Conservation (phyloP, 2,329 filamentous ascomycete species). For the Venturia aucupariae region DNA sequence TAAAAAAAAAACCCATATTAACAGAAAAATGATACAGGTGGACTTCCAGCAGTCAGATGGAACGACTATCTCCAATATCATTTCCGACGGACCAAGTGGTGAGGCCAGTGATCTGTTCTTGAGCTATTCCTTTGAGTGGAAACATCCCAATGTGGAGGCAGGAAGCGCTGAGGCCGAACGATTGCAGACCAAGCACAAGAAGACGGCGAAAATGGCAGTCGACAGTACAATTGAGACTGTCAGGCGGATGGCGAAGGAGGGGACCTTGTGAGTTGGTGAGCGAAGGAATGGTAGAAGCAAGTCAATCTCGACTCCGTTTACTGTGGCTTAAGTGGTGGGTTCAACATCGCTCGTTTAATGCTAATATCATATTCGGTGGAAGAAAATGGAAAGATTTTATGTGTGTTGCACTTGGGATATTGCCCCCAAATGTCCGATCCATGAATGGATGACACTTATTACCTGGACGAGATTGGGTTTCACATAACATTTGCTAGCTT, state of each 20-base stretch:
- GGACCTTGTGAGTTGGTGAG: constrained; percentile 20
- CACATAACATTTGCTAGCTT: background rate
- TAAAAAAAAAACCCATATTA: background rate
- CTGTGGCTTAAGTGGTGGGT: too few species aligned
- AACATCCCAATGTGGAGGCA: constrained; percentile 26
- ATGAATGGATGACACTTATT: background rate
- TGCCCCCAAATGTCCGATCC: too few species aligned
- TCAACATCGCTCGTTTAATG: too few species aligned
- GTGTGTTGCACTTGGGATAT: background rate
- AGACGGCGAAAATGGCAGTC: constrained; percentile 34
- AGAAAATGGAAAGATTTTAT: background rate
- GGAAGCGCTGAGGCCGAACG: constrained; percentile 27
- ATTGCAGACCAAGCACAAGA: constrained; percentile 18
- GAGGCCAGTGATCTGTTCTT: constrained; percentile 30
- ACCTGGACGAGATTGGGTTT: background rate
- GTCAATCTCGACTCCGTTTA: background rate
- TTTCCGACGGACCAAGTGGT: constrained; percentile 30
- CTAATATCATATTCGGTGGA: too few species aligned
- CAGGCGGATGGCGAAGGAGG: constrained; percentile 33
- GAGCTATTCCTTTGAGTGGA: constrained; percentile 40
- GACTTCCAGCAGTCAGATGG: constrained; percentile 38
- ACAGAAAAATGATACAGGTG: constrained; percentile 25
- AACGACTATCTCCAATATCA: constrained; percentile 35
- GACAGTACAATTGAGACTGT: constrained; percentile 35
- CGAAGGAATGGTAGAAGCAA: background rate